phyloP scores from a whole-genome alignment of 352 stramenopile genomes.

The Globisporangium spinosum region DNA sequence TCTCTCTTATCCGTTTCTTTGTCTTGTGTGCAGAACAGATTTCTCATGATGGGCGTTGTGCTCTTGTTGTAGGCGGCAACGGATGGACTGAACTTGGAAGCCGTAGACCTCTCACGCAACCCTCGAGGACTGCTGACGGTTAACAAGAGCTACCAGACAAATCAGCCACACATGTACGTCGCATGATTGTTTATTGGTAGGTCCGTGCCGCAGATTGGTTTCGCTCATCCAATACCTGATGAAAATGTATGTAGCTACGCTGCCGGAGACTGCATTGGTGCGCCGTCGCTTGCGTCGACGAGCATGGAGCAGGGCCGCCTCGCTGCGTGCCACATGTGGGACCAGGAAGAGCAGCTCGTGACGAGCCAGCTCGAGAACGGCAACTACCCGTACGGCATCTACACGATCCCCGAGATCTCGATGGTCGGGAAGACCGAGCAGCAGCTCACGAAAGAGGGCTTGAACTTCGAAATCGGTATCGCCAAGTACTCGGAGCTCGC shows the following conservation, averaged over 20 bases:
- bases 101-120: constrained; percentile 72
- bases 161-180: constrained; percentile 69
- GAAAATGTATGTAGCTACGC: constrained; percentile 52
- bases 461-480: constrained; percentile 87
- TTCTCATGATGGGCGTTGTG: not conserved
- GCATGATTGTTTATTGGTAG: not conserved
- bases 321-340: constrained; percentile 86
- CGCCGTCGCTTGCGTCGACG: constrained; percentile 82
- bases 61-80: constrained; percentile 45
- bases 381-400: constrained; percentile 90
- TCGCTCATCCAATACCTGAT: not conserved
- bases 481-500: constrained; percentile 86
- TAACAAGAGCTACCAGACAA: constrained; percentile 88
- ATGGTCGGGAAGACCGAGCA: constrained; percentile 91
- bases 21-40: too few relatives aligned
- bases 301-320: constrained; percentile 88
- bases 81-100: constrained; percentile 80
- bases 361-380: constrained; percentile 72
- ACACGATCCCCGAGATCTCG: constrained; percentile 90
- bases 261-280: constrained; percentile 87
- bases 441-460: constrained; percentile 69
- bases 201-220: too few relatives aligned
- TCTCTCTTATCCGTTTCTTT: not conserved
- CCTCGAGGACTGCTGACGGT: constrained; percentile 79
- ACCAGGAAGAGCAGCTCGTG: constrained; percentile 39